These are phyloP conservation scores for Solanum hybrid DNA, from an alignment of 305 asterid genomes.

Conservation along the genomic window DNA sequence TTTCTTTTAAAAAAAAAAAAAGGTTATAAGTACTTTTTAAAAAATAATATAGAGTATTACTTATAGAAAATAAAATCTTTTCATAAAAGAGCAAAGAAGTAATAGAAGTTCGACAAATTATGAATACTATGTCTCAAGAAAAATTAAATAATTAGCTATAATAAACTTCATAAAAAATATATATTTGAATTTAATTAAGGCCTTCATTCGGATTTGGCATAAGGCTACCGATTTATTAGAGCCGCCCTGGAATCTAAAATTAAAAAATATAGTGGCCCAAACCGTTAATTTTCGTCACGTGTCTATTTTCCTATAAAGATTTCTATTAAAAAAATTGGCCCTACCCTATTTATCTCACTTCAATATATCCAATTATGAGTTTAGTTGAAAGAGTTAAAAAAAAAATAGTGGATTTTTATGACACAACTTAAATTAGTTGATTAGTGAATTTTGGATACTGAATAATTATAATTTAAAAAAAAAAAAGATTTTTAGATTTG, in stretches of 20 bases:
- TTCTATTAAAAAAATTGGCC: neutral
- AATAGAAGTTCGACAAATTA: no score
- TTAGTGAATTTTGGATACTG: neutral
- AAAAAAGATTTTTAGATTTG: neutral
- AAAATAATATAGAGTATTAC: no score
- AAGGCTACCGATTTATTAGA: no score
- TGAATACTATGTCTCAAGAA: no score
- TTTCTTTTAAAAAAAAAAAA: no score
- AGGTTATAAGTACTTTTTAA: no score
- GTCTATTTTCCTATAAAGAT: neutral
- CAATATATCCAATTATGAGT: neutral
- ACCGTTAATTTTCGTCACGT: neutral
- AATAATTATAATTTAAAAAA: neutral
- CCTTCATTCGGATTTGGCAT: no score
- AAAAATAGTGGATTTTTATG: neutral
- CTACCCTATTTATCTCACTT: neutral
- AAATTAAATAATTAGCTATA: no score
- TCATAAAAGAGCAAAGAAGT: no score
- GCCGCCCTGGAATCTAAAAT: neutral
- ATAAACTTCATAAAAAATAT: no score
- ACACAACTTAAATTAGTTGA: neutral
- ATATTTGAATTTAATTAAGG: no score
- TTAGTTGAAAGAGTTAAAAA: neutral
- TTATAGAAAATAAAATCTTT: no score
- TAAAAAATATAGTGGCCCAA: neutral